Base-by-base conservation (phyloP, 495 filamentous ascomycete species). In the Neurospora hispaniola region DNA sequence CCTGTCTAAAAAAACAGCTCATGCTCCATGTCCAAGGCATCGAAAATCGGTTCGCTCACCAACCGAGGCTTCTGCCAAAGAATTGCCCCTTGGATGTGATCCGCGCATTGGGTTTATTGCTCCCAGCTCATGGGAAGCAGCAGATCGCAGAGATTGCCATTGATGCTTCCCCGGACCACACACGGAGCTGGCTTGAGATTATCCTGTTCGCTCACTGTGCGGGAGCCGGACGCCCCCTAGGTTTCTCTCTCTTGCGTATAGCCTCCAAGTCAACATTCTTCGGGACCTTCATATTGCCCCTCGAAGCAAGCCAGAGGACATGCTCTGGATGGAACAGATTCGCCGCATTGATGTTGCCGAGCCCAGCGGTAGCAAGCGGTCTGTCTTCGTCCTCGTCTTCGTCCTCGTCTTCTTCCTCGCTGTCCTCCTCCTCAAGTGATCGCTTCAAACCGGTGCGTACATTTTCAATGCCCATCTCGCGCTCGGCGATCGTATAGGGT, bases 381-480 rank as follows among this genome's bases (percentile, higher is more conserved):
- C 27, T 31, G 3, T 78, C 77, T 69, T 86, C 84, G 14, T 86
- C 86, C n/a, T 86, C 86, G 2, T 87, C 89, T 2, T 89, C 89
- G 2, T 89, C 87, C 0, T 89, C 86, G 0, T 88, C 87, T 0
- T 85, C 84, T 0, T 85, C 85, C 0, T 83, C 82, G 8, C 83
- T 87, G 9, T 86, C 81, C 39, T 87, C 87, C 77, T 90, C 88
- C 70, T 86, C 85, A 74, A 90, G 77, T 38, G 80, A 77, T 74
- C 87, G 84, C 80, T 75, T 85, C 75, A 94, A 78, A 18, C 92
- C 92, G 12, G 91, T 93, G 6, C 88, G 85, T 46, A 94, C 90
- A 78, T 90, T 91, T 80, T 89, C 84, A n/a, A 91, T 78, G 2
- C 92, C 92, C 48, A 75, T 78, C 73, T 89, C 87, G 69, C 85